Conservation (phyloP, 2,329 filamentous ascomycete species). For the Cladophialophora bantiana region DNA sequence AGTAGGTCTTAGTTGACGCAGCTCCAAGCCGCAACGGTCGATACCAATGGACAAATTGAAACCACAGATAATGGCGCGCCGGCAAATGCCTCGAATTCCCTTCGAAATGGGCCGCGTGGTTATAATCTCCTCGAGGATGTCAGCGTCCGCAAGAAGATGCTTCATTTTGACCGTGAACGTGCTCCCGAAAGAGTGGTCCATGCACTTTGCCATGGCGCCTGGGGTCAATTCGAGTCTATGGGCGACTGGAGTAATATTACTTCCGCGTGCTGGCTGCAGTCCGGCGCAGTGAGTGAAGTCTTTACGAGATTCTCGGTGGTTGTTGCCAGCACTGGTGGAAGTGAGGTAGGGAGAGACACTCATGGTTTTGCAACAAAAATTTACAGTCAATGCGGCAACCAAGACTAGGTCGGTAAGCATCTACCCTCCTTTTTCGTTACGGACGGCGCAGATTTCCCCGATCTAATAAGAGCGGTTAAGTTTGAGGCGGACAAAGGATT, state of each 20-base stretch:
- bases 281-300: conserved; percentile 25
- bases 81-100: conserved; percentile 70
- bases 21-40: conserved; percentile 11
- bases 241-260: conserved; percentile 35
- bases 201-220: conserved; percentile 64
- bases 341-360: conserved; percentile 58
- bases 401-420: conserved; percentile 57
- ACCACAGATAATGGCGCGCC: conserved; percentile 74
- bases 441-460: conserved; percentile 52
- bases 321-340: conserved; percentile 53
- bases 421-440: conserved; percentile 55
- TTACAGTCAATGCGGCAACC: conserved; percentile 60
- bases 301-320: conserved; percentile 55
- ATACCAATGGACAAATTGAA: conserved; percentile 22
- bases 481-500: conserved; percentile 51
- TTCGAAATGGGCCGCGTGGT: conserved; percentile 71
- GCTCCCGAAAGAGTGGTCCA: conserved; percentile 69
- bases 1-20: too few relatives aligned
- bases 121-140: conserved; percentile 75
- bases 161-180: conserved; percentile 67
- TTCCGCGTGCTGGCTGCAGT: conserved; percentile 30
- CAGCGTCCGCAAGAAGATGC: conserved; percentile 72
- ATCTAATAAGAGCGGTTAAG: conserved; percentile 52
- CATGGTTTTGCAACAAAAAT: conserved; percentile 60
- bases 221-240: conserved; percentile 63